Conservation (phyloP, 2,329 filamentous ascomycete species). For the Verticillium alfalfae region DNA sequence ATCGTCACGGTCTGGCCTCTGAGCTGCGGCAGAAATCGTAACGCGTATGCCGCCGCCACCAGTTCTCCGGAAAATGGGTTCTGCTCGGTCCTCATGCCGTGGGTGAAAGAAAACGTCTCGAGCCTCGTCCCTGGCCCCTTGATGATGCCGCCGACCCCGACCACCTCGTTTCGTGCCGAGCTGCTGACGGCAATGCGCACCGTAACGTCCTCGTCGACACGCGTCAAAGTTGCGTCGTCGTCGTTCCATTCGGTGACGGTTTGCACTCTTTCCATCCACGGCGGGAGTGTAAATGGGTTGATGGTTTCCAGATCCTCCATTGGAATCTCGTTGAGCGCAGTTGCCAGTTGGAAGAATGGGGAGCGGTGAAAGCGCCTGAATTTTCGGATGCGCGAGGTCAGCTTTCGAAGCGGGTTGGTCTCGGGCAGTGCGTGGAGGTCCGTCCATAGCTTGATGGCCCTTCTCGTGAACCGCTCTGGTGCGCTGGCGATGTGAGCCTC, state of each 20-base stretch:
- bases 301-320: not conserved
- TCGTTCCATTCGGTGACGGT: not conserved
- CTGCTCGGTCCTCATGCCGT: slow-evolving; percentile 10
- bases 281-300: not conserved
- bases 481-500: slow-evolving; percentile 3
- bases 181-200: slow-evolving; percentile 3
- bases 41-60: slow-evolving; percentile 6
- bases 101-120: slow-evolving; percentile 11
- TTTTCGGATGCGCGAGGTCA: not conserved
- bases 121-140: slow-evolving; percentile 1
- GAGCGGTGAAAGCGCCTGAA: not conserved
- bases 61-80: slow-evolving; percentile 13
- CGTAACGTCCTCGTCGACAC: not conserved
- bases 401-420: not conserved
- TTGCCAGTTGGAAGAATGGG: not conserved
- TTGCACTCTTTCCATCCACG: not conserved
- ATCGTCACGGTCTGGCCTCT: not conserved
- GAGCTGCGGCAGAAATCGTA: not conserved
- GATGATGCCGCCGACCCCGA: slow-evolving; percentile 10
- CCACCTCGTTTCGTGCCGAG: slow-evolving; percentile 11
- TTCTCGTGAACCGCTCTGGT: not conserved
- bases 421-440: not conserved
- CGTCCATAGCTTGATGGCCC: not conserved
- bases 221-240: not conserved
- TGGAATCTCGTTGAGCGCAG: slow-evolving; percentile 9